These are phyloP conservation scores for Typha latifolia DNA, from an alignment of 176 grass and related monocot species.

Conservation along the genomic window DNA sequence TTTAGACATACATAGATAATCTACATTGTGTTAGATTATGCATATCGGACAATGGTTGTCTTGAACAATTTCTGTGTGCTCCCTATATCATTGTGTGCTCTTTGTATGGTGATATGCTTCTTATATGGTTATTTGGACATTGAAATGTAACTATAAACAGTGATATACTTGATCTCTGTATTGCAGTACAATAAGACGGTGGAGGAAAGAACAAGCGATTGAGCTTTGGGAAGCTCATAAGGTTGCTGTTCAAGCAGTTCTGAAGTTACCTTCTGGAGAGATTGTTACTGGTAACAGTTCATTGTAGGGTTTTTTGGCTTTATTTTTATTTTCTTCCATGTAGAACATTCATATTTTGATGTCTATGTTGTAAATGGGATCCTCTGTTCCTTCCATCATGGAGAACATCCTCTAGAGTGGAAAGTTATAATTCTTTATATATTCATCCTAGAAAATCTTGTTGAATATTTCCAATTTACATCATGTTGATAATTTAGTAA, in stretches of 20 bases:
- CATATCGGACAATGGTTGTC: background rate
- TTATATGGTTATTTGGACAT: background rate
- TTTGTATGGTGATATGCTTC: background rate
- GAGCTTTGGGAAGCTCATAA: constrained; percentile 98
- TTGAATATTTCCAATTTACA: background rate
- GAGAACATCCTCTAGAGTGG: no score
- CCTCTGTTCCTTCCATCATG: no score
- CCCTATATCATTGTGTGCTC: background rate
- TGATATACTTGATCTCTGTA: constrained; percentile 11
- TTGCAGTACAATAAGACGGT: constrained; percentile 74
- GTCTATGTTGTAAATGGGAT: no score
- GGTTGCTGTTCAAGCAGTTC: constrained; percentile 75
- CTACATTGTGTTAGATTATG: background rate
- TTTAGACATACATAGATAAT: background rate
- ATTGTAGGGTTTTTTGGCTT: background rate
- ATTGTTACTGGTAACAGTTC: constrained; percentile 60
- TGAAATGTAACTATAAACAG: background rate
- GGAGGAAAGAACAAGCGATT: constrained; percentile 66
- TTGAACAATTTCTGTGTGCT: background rate
- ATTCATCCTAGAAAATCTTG: no score
- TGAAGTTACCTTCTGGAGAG: constrained; percentile 71
- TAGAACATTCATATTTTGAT: background rate
- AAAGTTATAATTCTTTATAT: no score
- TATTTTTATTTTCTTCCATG: background rate
- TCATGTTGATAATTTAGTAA: constrained; percentile 6